phyloP scores from a whole-genome alignment of 129 eudicot genomes.

The Logfia minima region DNA sequence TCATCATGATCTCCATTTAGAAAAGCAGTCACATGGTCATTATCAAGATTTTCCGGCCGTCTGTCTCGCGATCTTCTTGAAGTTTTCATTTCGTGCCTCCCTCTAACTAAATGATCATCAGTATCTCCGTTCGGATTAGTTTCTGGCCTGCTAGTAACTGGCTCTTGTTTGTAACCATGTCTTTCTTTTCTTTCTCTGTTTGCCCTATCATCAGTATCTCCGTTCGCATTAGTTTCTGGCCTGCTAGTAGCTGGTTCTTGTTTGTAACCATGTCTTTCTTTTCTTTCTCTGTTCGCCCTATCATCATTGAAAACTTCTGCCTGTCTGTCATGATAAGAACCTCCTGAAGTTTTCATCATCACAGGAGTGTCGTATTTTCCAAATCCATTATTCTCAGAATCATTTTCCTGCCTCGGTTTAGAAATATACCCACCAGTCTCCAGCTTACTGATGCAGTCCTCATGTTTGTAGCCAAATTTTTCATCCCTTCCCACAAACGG shows the following conservation, averaged over 20 bases:
- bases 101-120: conserved; percentile 19
- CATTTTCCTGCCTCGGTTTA: conserved; percentile 31
- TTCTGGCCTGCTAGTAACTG: conserved; percentile 25
- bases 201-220: too few relatives aligned
- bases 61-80: conserved; percentile 48
- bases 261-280: conserved; percentile 22
- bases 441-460: neutral
- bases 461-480: conserved; percentile 19
- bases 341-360: conserved; percentile 30
- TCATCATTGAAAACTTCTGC: conserved; percentile 31
- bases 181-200: conserved; percentile 29
- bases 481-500: conserved; percentile 31
- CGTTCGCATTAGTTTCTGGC: conserved; percentile 24
- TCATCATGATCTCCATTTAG: conserved; percentile 23
- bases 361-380: conserved; percentile 25
- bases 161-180: conserved; percentile 26
- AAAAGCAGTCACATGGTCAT: neutral
- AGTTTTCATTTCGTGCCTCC: conserved; percentile 11
- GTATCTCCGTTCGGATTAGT: conserved; percentile 19
- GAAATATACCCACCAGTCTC: conserved; percentile 21
- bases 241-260: conserved; percentile 28
- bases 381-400: conserved; percentile 25
- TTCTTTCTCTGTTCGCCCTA: conserved; percentile 20
- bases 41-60: conserved; percentile 27
- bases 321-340: conserved; percentile 29